Base-by-base conservation (phyloP, 2,329 filamentous ascomycete species). In the Claviceps africana region DNA sequence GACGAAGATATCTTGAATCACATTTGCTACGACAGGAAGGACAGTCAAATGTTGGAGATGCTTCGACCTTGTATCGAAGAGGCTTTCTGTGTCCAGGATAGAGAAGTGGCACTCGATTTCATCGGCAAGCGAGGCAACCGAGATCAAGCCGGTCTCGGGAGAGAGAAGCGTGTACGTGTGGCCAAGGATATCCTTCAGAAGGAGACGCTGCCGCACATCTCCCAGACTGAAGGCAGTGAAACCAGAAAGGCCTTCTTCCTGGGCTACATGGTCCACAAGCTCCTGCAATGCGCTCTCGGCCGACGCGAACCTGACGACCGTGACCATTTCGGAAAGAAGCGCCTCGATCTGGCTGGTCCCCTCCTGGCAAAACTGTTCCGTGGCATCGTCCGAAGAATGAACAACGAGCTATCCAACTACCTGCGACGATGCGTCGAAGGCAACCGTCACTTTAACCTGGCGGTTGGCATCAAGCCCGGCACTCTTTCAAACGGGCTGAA, bases 271-370 rank as follows among this genome's bases (percentile, higher is more conserved):
- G 88, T 97, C 47, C 91, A 98, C 70, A 86, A 93, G 65, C 78
- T 98, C 60, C 76, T 97, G 25, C 91, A 96, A 68, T 95, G 90
- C 65, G 88, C 90, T 51, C 78, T 98, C 47, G 94, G 93, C 50
- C 85, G 93, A 56, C 85, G 89, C 56, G 93, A 97, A 65, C 88
- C 89, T 28, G 93, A 98, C 63, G 93, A 98, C 64, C 87, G 93
- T 73, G 93, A 98, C 74, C 94, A 98, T 68, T 96, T 98, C 64
- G 93, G 93, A 62, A 97, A 97, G 78, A 98, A 98, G 78, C 86
- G 93, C 59, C 77, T 98, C 53, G 93, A 98, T 73, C 78, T 98
- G 61, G 91, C 93, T 53, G 93, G 93, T 57, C 91, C 93, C 33
- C 76, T 98, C 53, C 81, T 98, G 59, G 91, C 91, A n/a, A 95